Evolutionary conservation across 371 early-diverging fungal species (phyloP).

Genomic region (Circinella minor): DNA sequence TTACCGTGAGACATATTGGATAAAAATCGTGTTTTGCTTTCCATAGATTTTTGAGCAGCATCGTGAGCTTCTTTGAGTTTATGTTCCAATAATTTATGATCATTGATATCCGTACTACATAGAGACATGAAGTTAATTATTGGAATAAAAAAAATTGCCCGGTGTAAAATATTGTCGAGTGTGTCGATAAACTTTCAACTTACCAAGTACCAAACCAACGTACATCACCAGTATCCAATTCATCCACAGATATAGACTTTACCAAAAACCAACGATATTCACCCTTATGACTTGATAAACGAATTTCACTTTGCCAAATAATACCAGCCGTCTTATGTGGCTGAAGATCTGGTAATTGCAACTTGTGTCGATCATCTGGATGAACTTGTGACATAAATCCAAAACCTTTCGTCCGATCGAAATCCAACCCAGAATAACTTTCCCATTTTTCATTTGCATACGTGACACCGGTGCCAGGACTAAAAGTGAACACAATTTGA

Average conservation of each 20-base stretch:
- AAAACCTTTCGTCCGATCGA: slow-evolving; percentile 59
- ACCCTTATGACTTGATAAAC: slow-evolving; percentile 53
- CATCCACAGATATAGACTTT: slow-evolving; percentile 67
- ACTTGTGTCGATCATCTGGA: slow-evolving; percentile 61
- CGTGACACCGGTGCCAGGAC: slow-evolving; percentile 61
- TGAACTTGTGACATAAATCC: slow-evolving; percentile 71
- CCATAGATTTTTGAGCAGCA: slow-evolving; percentile 70
- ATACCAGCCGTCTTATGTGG: slow-evolving; percentile 52
- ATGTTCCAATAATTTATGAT: slow-evolving; percentile 66
- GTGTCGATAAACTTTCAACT: slow-evolving; percentile 9
- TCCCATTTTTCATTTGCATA: slow-evolving; percentile 71
- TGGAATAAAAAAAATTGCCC: too few species aligned
- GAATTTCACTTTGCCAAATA: slow-evolving; percentile 60
- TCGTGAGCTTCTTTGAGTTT: slow-evolving; percentile 72
- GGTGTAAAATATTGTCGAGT: too few species aligned
- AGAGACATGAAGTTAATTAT: too few species aligned
- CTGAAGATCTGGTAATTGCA: slow-evolving; percentile 55
- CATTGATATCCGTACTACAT: slow-evolving; percentile 65
- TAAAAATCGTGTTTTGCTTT: slow-evolving; percentile 71
- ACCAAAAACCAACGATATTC: slow-evolving; percentile 69
- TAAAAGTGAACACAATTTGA: slow-evolving; percentile 70
- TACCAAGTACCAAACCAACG: slow-evolving; percentile 75
- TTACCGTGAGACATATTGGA: slow-evolving; percentile 74
- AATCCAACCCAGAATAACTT: slow-evolving; percentile 58
- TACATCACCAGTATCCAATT: slow-evolving; percentile 56